Evolutionary conservation across 352 stramenopile genomes (phyloP).

Genomic region (Pythium volutum): DNA sequence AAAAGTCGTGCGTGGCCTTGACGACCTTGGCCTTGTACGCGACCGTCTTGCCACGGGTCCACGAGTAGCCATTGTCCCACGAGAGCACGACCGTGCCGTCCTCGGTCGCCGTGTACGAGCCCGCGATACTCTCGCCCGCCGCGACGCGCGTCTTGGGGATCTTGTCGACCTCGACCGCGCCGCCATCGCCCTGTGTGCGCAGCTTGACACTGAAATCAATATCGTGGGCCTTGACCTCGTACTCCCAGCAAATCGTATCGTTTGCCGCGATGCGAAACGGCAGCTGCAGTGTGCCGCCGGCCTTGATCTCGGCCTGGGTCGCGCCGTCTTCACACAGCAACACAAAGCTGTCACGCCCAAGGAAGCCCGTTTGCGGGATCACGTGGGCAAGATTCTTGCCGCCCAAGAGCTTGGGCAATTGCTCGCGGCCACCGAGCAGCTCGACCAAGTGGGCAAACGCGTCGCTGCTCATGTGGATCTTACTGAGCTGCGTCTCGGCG

Average conservation of each 20-base stretch:
- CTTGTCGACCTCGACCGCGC: conserved; percentile 59
- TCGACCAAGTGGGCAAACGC: conserved; percentile 44
- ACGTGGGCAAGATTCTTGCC: conserved; percentile 48
- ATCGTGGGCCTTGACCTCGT: conserved; percentile 57
- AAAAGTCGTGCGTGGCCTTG: conserved; percentile 75
- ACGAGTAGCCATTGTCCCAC: conserved; percentile 75
- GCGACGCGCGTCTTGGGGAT: conserved; percentile 39
- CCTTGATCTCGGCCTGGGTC: conserved; percentile 62
- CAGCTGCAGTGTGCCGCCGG: conserved; percentile 53
- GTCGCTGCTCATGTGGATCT: conserved; percentile 58
- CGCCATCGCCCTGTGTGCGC: conserved; percentile 65
- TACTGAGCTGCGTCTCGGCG: conserved; percentile 58
- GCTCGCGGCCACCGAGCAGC: conserved; percentile 45
- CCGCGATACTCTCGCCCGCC: conserved; percentile 35
- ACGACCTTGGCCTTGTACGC: conserved; percentile 80
- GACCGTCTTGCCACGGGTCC: conserved; percentile 61
- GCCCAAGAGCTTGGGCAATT: conserved; percentile 51
- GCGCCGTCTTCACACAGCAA: conserved; percentile 69
- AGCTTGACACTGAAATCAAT: conserved; percentile 72
- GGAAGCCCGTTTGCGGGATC: conserved; percentile 63
- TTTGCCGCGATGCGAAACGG: conserved; percentile 69
- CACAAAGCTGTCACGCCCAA: conserved; percentile 58
- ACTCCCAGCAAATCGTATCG: conserved; percentile 79
- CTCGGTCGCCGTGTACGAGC: conserved; percentile 59
- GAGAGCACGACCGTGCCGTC: conserved; percentile 68